A percentile compares a stretch with the other conserved stretches of the same genome.
Evolutionary conservation across 345 rosid genomes (phyloP).

Genomic region (Ailanthus altissimus): DNA sequence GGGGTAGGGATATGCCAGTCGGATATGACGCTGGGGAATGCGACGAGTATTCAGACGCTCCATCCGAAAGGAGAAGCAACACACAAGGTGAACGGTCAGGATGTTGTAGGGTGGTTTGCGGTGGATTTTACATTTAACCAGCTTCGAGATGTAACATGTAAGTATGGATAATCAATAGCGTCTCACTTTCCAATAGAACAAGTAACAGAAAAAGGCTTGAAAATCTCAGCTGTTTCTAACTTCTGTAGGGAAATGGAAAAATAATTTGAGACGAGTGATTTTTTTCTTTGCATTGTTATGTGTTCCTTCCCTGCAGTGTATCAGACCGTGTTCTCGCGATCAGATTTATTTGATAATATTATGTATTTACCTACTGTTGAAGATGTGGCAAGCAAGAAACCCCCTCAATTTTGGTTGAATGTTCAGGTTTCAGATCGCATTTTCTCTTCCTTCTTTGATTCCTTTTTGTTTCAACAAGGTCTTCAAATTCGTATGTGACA

Average conservation of each 20-base stretch:
- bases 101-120: slow-evolving; percentile 63
- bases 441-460: neutral
- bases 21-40: slow-evolving; percentile 54
- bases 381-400: slow-evolving; percentile 41
- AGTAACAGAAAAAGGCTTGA: neutral
- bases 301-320: slow-evolving; percentile 40
- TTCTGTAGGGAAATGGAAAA: neutral
- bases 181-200: neutral
- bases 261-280: no score
- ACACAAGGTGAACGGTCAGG: slow-evolving; percentile 57
- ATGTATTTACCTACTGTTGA: slow-evolving; percentile 47
- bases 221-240: neutral
- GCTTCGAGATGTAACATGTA: slow-evolving; percentile 40
- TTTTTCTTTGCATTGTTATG: neutral
- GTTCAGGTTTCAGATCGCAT: slow-evolving; percentile 52
- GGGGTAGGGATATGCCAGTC: slow-evolving; percentile 63
- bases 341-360: slow-evolving; percentile 51
- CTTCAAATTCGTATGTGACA: neutral
- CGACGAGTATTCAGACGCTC: slow-evolving; percentile 44
- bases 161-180: slow-evolving; percentile 9
- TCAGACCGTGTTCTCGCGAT: slow-evolving; percentile 55
- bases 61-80: slow-evolving; percentile 43
- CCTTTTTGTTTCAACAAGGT: neutral
- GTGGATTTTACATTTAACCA: slow-evolving; percentile 47
- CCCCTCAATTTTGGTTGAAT: slow-evolving; percentile 68